Conservation (phyloP, 805 yeast genomes). For the Suhomyces prunicola region DNA sequence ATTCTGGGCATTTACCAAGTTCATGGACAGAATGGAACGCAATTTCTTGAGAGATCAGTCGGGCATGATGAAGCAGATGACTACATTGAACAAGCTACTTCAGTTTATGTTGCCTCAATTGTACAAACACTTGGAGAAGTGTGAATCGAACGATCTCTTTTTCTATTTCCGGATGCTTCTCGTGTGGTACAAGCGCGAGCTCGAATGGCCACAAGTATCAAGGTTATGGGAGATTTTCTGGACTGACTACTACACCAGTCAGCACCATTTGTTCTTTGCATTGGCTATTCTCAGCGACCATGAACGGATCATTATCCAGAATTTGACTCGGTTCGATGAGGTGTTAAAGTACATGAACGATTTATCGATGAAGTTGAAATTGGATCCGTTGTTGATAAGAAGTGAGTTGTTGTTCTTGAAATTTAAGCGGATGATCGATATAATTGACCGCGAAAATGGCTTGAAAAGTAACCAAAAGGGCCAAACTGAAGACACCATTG, state of each 20-base stretch:
- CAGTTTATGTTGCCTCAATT: constrained; percentile 86
- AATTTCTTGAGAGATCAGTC: constrained; percentile 88
- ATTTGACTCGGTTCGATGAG: constrained; percentile 80
- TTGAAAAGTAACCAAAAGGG: constrained; percentile 6
- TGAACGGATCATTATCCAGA: constrained; percentile 70
- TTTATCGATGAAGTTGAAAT: constrained; percentile 68
- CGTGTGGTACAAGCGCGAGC: constrained; percentile 94
- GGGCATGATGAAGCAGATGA: constrained; percentile 89
- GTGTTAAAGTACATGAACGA: constrained; percentile 92
- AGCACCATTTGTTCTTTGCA: constrained; percentile 84
- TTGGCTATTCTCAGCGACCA: constrained; percentile 87
- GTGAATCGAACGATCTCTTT: constrained; percentile 86
- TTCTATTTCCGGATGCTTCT: constrained; percentile 93
- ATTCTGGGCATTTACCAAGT: constrained; percentile 84
- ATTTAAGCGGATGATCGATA: constrained; percentile 74
- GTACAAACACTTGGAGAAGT: constrained; percentile 76
- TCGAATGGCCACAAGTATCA: constrained; percentile 71
- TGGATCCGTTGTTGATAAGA: constrained; percentile 75
- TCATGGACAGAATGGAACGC: constrained; percentile 94
- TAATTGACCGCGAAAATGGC: constrained; percentile 59
- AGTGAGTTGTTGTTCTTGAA: constrained; percentile 80
- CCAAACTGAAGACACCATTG: constrained; percentile 15
- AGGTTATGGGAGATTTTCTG: constrained; percentile 90
- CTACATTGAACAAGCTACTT: constrained; percentile 76
- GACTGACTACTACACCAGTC: constrained; percentile 84